phyloP scores from a whole-genome alignment of 2,329 filamentous ascomycete species.

The Coniella lustricola region DNA sequence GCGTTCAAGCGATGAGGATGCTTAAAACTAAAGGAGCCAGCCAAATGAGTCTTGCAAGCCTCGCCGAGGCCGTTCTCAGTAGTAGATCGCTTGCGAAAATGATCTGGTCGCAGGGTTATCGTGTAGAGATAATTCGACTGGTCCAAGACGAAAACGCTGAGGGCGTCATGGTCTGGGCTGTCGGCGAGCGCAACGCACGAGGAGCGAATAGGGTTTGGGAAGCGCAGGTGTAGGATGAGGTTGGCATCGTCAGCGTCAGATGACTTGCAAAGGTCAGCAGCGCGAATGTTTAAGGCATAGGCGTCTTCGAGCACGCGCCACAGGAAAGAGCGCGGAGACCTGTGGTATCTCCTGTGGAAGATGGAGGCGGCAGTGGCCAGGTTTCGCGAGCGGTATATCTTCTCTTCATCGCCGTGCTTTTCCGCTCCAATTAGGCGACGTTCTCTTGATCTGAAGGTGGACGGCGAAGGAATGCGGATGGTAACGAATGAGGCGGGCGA shows the following conservation, averaged over 20 bases:
- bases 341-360: conserved; percentile 71
- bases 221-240: conserved; percentile 70
- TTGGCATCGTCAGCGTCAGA: conserved; percentile 60
- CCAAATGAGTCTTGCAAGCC: conserved; percentile 66
- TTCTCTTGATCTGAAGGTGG: conserved; percentile 18
- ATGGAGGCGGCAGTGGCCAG: conserved; percentile 74
- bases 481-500: conserved; percentile 63
- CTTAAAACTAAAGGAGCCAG: conserved; percentile 70
- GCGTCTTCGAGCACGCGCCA: conserved; percentile 84
- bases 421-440: conserved; percentile 30
- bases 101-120: conserved; percentile 73
- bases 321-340: conserved; percentile 76
- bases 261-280: conserved; percentile 70
- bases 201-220: conserved; percentile 64
- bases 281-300: conserved; percentile 73
- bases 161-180: conserved; percentile 64
- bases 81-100: conserved; percentile 64
- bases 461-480: conserved; percentile 54
- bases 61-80: conserved; percentile 69
- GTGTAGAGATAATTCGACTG: conserved; percentile 74
- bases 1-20: conserved; percentile 75
- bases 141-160: conserved; percentile 76
- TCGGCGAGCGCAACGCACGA: conserved; percentile 81
- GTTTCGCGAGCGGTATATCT: conserved; percentile 63
- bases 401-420: conserved; percentile 57